These are phyloP conservation scores for Ophiostoma himal-ulmi DNA, from an alignment of 2,329 filamentous ascomycete species.

Conservation along the genomic window DNA sequence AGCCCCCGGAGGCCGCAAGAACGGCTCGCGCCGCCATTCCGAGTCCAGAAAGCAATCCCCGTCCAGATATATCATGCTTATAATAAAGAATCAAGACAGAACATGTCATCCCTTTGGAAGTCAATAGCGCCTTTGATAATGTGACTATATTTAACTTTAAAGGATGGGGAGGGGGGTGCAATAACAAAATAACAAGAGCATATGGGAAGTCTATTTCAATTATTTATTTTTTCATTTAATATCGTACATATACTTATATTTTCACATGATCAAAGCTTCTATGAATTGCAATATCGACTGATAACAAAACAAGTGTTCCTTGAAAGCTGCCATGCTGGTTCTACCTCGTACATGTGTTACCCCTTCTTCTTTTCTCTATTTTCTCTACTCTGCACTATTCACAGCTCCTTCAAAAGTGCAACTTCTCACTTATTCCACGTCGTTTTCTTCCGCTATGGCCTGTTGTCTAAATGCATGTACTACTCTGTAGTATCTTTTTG, in stretches of 20 bases:
- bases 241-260: too few relatives aligned
- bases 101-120: background rate
- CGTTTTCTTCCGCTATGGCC: constrained; percentile 2
- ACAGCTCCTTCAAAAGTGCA: background rate
- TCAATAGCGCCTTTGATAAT: background rate
- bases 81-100: background rate
- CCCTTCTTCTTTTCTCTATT: background rate
- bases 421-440: background rate
- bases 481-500: background rate
- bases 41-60: background rate
- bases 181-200: background rate
- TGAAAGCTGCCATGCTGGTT: too few relatives aligned
- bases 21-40: background rate
- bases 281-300: too few relatives aligned
- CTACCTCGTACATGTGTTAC: background rate
- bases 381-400: background rate
- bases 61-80: background rate
- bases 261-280: too few relatives aligned
- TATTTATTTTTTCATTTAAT: too few relatives aligned
- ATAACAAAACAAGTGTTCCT: too few relatives aligned
- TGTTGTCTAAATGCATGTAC: background rate
- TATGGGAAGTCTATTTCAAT: background rate
- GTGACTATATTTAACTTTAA: background rate
- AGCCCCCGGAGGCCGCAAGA: background rate
- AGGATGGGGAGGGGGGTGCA: too few relatives aligned